Evolutionary conservation across 1,284 basidiomycete species (phyloP), one percentile per base, ranked within the genome.

Genomic region (Puccinia triticina): DNA sequence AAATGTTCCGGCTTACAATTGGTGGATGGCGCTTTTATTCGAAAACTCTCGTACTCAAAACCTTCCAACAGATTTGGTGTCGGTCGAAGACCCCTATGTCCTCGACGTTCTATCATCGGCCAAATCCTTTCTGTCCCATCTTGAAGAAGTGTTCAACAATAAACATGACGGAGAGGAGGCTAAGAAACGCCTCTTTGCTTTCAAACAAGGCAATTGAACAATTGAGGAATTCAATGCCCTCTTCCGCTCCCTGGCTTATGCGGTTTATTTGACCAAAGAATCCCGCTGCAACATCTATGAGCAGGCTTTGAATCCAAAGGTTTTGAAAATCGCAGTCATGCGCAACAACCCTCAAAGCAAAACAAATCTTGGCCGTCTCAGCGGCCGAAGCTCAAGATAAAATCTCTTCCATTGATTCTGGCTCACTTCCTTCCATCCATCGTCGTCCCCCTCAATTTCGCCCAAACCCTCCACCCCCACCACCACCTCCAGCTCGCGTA

Each of bases 141-240:
- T 76, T 0, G 57, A 59, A 16, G 74, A 59, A 43, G 40, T 61
- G 1, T 76, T 76, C 46, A 11, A 23, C 14, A 48, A 76, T 34
- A 59, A 59, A 59, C 37, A 61, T 40, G 55, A 76, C 23, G 16
- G 8, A 5, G 21, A 76, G 26, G 57, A 76, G 0, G 53, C 74
- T n/a, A 76, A 76, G n/a, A 59, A 76, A 23, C 2, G 8, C 1
- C 55, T 76, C 7, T 43, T 29, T 61, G 4, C 40, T 11, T 71
- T 43, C 21, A 2, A n/a, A 16, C 67, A 71, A 23, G 32, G 21
- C 7, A 40, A 40, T 37, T 18, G 14, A 26, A 64, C 61, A 2
- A 64, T 64, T 64, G 61, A 64, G 18, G 61, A 64, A 64, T 37
- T 71, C 37, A 74, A 74, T 26, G 29, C 72, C 7, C n/a, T 74